These are phyloP conservation scores for Angomonas desouzai DNA, from an alignment of 208 protist species.

Conservation along the genomic window DNA sequence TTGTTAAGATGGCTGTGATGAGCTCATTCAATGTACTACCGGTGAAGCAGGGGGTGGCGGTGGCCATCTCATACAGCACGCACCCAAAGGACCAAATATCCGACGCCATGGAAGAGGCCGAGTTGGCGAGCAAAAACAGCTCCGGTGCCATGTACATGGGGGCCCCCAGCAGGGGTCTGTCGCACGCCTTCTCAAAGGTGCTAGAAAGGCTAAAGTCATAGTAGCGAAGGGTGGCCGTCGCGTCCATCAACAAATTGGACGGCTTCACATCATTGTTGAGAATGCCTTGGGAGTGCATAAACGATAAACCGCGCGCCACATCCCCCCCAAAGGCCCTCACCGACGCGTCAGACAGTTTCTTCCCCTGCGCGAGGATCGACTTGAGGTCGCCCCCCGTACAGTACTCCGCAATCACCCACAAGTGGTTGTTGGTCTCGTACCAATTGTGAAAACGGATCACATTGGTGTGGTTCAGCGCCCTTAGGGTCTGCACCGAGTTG, in stretches of 20 bases:
- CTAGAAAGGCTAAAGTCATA: constrained; percentile 90
- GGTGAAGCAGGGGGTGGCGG: constrained; percentile 92
- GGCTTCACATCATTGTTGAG: constrained; percentile 92
- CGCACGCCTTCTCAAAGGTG: constrained; percentile 36
- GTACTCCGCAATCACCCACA: constrained; percentile 95
- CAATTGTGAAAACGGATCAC: constrained; percentile 93
- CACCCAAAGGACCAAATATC: constrained; percentile 95
- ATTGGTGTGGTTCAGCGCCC: constrained; percentile 70
- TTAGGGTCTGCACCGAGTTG: constrained; percentile 83
- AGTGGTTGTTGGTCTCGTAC: constrained; percentile 96
- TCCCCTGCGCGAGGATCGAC: constrained; percentile 67
- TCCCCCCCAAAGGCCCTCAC: constrained; percentile 82
- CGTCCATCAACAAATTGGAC: constrained; percentile 92
- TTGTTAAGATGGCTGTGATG: constrained; percentile 86
- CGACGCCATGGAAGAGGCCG: constrained; percentile 78
- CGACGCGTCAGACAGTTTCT: constrained; percentile 54
- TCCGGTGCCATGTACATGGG: constrained; percentile 94
- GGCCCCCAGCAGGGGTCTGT: constrained; percentile 59
- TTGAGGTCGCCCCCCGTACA: constrained; percentile 91
- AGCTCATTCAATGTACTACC: constrained; percentile 88
- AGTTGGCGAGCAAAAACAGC: constrained; percentile 66
- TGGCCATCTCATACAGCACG: constrained; percentile 91
- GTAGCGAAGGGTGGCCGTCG: constrained; percentile 84
- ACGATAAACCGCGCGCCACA: constrained; percentile 83
- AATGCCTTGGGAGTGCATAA: constrained; percentile 89